Evolutionary conservation across 805 yeast genomes (phyloP), one percentile per base, ranked within the genome.

Genomic region (Sungouiella blattae): DNA sequence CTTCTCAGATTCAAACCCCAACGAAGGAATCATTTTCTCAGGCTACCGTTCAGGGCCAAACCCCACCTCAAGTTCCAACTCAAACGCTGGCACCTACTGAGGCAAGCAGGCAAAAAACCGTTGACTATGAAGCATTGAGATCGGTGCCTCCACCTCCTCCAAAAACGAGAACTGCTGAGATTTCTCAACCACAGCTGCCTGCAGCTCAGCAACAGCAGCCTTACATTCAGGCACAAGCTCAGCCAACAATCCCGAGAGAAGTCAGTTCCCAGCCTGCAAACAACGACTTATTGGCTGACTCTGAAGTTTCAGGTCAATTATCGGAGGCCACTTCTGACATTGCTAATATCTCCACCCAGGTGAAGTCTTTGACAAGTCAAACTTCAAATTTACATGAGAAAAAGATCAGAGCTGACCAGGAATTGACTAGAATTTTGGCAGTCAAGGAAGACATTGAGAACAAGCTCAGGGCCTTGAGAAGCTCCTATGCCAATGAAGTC

Each of bases 311-410:
- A 1, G 78, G 80, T 18, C 78, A 81, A 51, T 64, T 87, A 32
- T 78, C 95, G 1, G 75, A 77, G 40, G 91, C 95, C 4, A 78
- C 93, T 5, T 75, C 88, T 5, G 96, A 87, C 49, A 74, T 87
- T 57, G 96, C 95, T 11, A 87, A 89, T 48, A 69, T 85, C 27
- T 83, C 95, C 0, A 86, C 82, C 49, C 96, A 89, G 63, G 81
- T 87, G 44, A 78, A 78, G 44, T 83, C 95, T 0, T 66, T 91
- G 44, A 75, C 88, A 1, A 62, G 72, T 15, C 96, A 88, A 58
- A 85, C 94, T 1, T 68, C 84, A 1, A 73, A 71, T 11, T 70
- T 84, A 20, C 80, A 80, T 40, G 83, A 77, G 15, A 84, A 84
- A 60, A 80, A 87, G 43, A 65, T 75, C 13, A 74, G 79, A 41